phyloP scores from a whole-genome alignment of 495 filamentous ascomycete species.

The Lasiosphaeria hispida region DNA sequence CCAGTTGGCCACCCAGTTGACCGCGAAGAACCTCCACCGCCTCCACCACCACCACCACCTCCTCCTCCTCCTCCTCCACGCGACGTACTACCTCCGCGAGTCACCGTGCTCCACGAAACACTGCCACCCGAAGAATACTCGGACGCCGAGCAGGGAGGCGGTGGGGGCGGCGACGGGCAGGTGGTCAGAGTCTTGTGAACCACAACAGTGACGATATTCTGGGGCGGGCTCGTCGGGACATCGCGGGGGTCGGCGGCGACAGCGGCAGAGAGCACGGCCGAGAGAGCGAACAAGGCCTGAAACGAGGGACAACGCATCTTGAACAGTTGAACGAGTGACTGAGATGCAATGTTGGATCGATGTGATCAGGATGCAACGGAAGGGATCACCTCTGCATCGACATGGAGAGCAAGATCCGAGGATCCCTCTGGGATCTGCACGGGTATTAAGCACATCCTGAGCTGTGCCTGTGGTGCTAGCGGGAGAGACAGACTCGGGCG shows the following conservation, averaged over 20 bases:
- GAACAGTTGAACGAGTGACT: constrained; percentile 12
- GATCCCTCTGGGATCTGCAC: too few relatives aligned
- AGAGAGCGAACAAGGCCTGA: constrained; percentile 25
- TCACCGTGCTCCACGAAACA: background rate
- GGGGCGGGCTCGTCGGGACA: constrained; percentile 4
- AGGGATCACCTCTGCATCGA: background rate
- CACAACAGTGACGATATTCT: constrained; percentile 19
- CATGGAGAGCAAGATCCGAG: too few relatives aligned
- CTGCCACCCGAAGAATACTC: background rate
- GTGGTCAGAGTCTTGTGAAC: constrained; percentile 25
- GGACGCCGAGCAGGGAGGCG: constrained; percentile 19
- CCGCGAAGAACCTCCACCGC: too few relatives aligned
- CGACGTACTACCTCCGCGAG: too few relatives aligned
- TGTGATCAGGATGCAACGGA: background rate
- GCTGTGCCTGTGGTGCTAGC: too few relatives aligned
- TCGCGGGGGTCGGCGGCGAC: constrained; percentile 6
- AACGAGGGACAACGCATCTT: constrained; percentile 28
- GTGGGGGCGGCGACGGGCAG: constrained; percentile 19
- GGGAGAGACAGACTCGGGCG: too few relatives aligned
- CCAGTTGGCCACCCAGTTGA: too few relatives aligned
- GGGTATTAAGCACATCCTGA: too few relatives aligned
- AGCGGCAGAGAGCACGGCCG: constrained; percentile 18
- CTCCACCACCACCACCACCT: too few relatives aligned
- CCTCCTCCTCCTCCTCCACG: too few relatives aligned
- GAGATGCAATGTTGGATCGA: constrained; percentile 6